A percentile compares a stretch with the other conserved stretches of the same genome.
These are phyloP conservation scores for Phaeosphaeriaceae sp. DNA, from an alignment of 2,329 filamentous ascomycete genomes.

Conservation along the genomic window DNA sequence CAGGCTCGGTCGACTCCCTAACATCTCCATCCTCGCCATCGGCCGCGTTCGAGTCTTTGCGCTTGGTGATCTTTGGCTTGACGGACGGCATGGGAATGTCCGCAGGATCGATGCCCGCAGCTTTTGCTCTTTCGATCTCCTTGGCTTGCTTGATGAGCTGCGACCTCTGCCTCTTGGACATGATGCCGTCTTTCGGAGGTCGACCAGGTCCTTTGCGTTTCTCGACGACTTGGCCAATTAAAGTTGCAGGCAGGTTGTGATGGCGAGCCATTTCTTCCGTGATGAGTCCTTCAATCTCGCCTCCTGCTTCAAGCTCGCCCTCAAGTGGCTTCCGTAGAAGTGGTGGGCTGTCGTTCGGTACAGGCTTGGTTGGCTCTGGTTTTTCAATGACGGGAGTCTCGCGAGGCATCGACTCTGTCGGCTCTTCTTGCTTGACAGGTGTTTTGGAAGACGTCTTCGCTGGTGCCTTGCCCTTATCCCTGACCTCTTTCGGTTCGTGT, in stretches of 20 bases:
- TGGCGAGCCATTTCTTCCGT: constrained; percentile 49
- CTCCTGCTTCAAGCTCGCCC: constrained; percentile 39
- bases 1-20: constrained; percentile 47
- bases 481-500: constrained; percentile 17
- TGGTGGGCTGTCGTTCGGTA: constrained; percentile 37
- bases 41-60: constrained; percentile 47
- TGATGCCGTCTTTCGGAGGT: constrained; percentile 81
- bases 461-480: constrained; percentile 30
- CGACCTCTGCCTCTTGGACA: constrained; percentile 78
- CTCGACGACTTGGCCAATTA: constrained; percentile 55
- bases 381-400: constrained; percentile 39
- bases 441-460: constrained; percentile 32
- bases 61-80: constrained; percentile 44
- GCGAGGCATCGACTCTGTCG: constrained; percentile 30
- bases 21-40: constrained; percentile 45
- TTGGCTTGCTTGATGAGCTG: constrained; percentile 66
- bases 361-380: constrained; percentile 27
- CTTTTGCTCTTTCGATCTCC: constrained; percentile 53
- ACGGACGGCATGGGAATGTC: constrained; percentile 42
- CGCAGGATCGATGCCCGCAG: constrained; percentile 46
- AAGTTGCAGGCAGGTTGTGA: constrained; percentile 47
- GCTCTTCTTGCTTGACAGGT: constrained; percentile 35
- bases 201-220: constrained; percentile 80
- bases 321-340: constrained; percentile 35
- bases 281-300: constrained; percentile 42